Base-by-base conservation (phyloP, 1,284 basidiomycete species). In the Ceratorhiza oryzae-sativae region DNA sequence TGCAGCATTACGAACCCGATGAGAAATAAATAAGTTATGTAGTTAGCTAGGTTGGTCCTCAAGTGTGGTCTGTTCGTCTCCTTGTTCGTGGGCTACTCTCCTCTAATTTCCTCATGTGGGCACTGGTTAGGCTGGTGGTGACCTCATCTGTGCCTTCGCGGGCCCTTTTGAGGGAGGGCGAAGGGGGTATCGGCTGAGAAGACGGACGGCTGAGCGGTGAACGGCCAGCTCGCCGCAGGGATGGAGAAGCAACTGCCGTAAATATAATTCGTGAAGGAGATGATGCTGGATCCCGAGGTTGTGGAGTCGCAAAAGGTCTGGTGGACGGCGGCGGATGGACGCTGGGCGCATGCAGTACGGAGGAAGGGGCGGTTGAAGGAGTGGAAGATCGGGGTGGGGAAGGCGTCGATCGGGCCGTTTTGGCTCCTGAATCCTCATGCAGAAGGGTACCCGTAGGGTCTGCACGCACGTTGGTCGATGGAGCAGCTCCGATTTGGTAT, bases 401-500 rank as follows among this genome's bases (percentile, higher is more conserved):
- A 59, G 73, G 63, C 8, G 61, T 65, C 32, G 56, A 60, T 68
- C 34, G 53, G 51, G 67, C 36, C 12, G 46, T 67, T 48, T 48
- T 63, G 72, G 27, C 27, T 41, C 58, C 51, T 42, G 51, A 20
- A 3, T 68, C 61, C 46, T 36, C 30, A 56, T 56, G 39, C 9
- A 20, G 32, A 5, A 25, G 53, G 10, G 53, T 56, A 12, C n/a
- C 23, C n/a, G 36, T 45, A 61, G 70, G 60, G 70, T 63, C 70
- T 53, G 45, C 48, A 61, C 58, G 58, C 60, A 63, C 70, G 70
- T 61, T 61, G 30, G 27, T 70, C 42, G 55, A 27, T 42, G 55
- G 41, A 32, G 42, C 42, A n/a, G 32, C 53, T 70, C 55, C 67
- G 39, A 70, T 70, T 70, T 70, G 67, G 55, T 86, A 93, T 67